Conservation (phyloP, 495 filamentous ascomycete genomes). For the Podospora tetraspora region DNA sequence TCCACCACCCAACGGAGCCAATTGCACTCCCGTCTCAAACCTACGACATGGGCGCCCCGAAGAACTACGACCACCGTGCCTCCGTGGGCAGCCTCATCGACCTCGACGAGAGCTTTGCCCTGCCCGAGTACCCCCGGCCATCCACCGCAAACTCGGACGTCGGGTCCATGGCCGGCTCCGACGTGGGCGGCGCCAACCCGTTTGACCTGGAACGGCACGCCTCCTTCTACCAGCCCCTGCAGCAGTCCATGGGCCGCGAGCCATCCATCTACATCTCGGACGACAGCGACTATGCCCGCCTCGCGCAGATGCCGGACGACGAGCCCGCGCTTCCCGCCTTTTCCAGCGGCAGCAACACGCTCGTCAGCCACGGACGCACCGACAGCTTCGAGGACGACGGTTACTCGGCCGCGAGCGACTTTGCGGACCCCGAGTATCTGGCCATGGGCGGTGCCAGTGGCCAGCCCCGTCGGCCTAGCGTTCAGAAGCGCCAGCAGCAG, state of each 20-base stretch:
- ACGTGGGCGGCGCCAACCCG: slow-evolving; percentile 44
- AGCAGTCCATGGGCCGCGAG: slow-evolving; percentile 33
- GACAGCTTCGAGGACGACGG: slow-evolving; percentile 32
- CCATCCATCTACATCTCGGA: slow-evolving; percentile 50
- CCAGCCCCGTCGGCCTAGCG: slow-evolving; percentile 10
- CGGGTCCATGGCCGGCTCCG: slow-evolving; percentile 41
- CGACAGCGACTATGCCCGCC: slow-evolving; percentile 38
- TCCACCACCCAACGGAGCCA: slow-evolving; percentile 49
- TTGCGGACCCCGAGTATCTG: slow-evolving; percentile 27
- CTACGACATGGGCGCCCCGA: slow-evolving; percentile 31
- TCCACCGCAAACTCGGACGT: slow-evolving; percentile 53
- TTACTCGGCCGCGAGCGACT: slow-evolving; percentile 27
- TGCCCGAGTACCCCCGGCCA: slow-evolving; percentile 36
- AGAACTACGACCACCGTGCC: slow-evolving; percentile 31
- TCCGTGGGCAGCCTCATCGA: slow-evolving; percentile 46
- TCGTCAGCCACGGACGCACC: slow-evolving; percentile 20
- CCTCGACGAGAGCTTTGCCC: slow-evolving; percentile 45
- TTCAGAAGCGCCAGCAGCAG: slow-evolving; percentile 15
- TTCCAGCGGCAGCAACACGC: slow-evolving; percentile 13
- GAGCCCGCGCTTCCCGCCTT: slow-evolving; percentile 15
- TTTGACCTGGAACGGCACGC: slow-evolving; percentile 52
- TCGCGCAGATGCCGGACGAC: slow-evolving; percentile 15
- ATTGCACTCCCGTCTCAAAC: slow-evolving; percentile 39
- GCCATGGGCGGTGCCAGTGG: slow-evolving; percentile 17
- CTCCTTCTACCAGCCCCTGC: slow-evolving; percentile 41